Conservation (phyloP, 1,284 basidiomycete genomes). For the Salmacisia buchloeana region DNA sequence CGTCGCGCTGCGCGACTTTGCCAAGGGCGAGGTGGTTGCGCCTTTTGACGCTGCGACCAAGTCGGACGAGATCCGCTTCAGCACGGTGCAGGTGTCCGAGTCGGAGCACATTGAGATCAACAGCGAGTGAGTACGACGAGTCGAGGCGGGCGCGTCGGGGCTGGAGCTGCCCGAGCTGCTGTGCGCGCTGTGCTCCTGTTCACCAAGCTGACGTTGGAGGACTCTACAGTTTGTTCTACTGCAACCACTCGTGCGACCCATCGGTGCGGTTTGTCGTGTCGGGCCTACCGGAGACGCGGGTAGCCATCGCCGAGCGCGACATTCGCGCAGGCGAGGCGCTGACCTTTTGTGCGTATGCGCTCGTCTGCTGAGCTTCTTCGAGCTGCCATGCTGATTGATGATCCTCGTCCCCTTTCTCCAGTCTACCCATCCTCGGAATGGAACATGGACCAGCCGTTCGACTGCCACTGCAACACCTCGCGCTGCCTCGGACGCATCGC, state of each 20-base stretch:
- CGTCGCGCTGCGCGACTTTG: slow-evolving; percentile 24
- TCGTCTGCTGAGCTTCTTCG: neutral
- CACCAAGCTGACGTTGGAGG: neutral
- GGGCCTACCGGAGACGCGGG: slow-evolving; percentile 18
- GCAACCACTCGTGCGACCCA: slow-evolving; percentile 46
- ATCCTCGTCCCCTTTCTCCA: slow-evolving; percentile 9
- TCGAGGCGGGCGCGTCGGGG: neutral
- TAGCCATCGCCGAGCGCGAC: slow-evolving; percentile 27
- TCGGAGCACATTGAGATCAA: slow-evolving; percentile 40
- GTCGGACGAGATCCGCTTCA: slow-evolving; percentile 25
- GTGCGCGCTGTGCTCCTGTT: neutral
- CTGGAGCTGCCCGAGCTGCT: neutral
- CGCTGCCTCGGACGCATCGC: slow-evolving; percentile 32
- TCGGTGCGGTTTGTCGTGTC: slow-evolving; percentile 34
- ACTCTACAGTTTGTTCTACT: slow-evolving; percentile 34
- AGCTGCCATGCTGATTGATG: neutral
- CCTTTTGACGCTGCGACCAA: slow-evolving; percentile 26
- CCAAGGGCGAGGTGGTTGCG: slow-evolving; percentile 26
- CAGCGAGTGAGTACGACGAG: slow-evolving; percentile 30
- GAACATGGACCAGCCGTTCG: slow-evolving; percentile 45
- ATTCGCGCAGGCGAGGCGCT: slow-evolving; percentile 37
- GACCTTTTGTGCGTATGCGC: slow-evolving; percentile 44
- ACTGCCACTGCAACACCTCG: slow-evolving; percentile 29
- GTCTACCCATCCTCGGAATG: slow-evolving; percentile 48
- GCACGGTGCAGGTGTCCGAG: slow-evolving; percentile 38